phyloP scores from a whole-genome alignment of 176 grass and related monocot genomes.

The Oryza meridionalis region DNA sequence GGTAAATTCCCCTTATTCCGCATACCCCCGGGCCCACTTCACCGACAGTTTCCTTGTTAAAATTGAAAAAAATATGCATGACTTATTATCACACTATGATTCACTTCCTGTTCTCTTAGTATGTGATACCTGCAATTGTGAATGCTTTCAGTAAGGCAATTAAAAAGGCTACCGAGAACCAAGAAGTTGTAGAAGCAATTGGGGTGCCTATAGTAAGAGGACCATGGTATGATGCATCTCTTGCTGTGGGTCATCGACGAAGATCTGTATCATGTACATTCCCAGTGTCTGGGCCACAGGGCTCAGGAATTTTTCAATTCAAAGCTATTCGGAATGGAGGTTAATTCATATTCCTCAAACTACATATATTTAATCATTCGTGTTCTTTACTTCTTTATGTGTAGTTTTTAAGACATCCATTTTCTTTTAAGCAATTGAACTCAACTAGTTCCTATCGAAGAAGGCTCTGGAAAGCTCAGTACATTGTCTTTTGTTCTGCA shows the following conservation, averaged over 20 bases:
- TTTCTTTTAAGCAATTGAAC: not conserved
- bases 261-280: conserved; percentile 84
- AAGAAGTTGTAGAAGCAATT: conserved; percentile 61
- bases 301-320: conserved; percentile 71
- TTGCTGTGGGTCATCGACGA: conserved; percentile 63
- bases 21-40: too few species aligned
- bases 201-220: conserved; percentile 81
- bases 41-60: not conserved
- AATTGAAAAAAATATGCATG: not conserved
- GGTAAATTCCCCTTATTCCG: too few species aligned
- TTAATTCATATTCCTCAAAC: conserved; percentile 26
- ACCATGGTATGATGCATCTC: conserved; percentile 84
- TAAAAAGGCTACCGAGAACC: conserved; percentile 61
- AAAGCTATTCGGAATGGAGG: conserved; percentile 75
- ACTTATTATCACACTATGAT: not conserved
- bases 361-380: conserved; percentile 12
- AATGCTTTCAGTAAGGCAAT: conserved; percentile 74
- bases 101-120: not conserved
- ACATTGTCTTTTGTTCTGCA: conserved; percentile 14
- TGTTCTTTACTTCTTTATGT: not conserved
- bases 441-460: not conserved
- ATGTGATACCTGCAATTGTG: conserved; percentile 11
- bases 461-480: not conserved
- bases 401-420: not conserved
- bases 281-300: conserved; percentile 83